These are phyloP conservation scores for Geranium rotundifolium DNA, from an alignment of 345 rosid genomes.

Conservation along the genomic window DNA sequence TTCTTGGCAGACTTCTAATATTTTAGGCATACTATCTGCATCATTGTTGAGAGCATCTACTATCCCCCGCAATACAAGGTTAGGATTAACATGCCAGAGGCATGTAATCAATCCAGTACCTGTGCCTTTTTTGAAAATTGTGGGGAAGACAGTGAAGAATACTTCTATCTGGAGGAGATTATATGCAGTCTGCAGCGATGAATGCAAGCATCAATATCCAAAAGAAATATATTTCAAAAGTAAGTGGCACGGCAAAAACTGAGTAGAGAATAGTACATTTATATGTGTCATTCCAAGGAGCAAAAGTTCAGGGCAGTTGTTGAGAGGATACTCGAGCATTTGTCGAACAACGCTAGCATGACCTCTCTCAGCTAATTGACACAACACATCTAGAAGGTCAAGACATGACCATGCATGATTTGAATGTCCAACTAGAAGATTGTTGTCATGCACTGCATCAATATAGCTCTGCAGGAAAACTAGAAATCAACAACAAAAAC, in stretches of 20 bases:
- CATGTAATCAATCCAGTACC: constrained; percentile 45
- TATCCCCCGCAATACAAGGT: constrained; percentile 64
- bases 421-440: constrained; percentile 54
- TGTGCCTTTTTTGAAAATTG: constrained; percentile 33
- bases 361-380: constrained; percentile 90
- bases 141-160: constrained; percentile 52
- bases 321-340: constrained; percentile 72
- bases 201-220: background rate
- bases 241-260: background rate
- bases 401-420: constrained; percentile 90
- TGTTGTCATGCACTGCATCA: constrained; percentile 59
- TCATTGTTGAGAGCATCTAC: constrained; percentile 41
- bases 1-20: constrained; percentile 70
- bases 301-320: constrained; percentile 74
- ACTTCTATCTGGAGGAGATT: constrained; percentile 73
- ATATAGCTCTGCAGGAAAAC: constrained; percentile 41
- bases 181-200: constrained; percentile 64
- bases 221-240: background rate
- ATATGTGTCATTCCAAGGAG: constrained; percentile 80
- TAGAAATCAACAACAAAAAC: constrained; percentile 7
- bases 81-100: constrained; percentile 72
- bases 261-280: constrained; percentile 32
- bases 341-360: constrained; percentile 48
- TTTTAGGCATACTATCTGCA: constrained; percentile 42
- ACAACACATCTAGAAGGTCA: constrained; percentile 72